Evolutionary conservation across 2,329 filamentous ascomycete genomes (phyloP), one percentile per base, ranked within the genome.

Genomic region (Neurospora sp.): DNA sequence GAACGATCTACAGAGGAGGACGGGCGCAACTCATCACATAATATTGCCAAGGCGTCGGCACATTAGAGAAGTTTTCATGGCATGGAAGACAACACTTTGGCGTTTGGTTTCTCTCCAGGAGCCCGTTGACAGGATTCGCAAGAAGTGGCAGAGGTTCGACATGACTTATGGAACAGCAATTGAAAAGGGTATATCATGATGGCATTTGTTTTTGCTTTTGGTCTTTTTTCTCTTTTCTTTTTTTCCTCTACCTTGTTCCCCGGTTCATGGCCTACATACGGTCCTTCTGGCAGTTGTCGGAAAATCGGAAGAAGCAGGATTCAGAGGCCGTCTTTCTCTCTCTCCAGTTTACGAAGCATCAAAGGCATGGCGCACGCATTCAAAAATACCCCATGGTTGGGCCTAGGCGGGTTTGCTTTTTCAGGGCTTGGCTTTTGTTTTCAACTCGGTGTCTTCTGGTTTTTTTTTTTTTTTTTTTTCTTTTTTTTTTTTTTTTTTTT

Each of bases 21-120:
- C 33, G 52, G 28, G 52, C 13, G 13, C 23, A 36, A 62, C 52
- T 62, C 28, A 58, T 58, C 52, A 38, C 36, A 68, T 46, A 42
- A 62, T 38, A 36, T 39, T 4, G 74, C 74, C 39, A 76, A 42
- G 38, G 71, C 33, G 67, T 71, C 19, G n/a, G 40, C 52, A 67
- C 43, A 42, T 66, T 71, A 62, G 67, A 71, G 38, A 66, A 38
- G 28, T 62, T 33, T 62, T 33, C 11, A 7, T 19, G 68, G 42
- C 11, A 62, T 62, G 52, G 52, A 62, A 36, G 15, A 62, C 52
- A 62, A 36, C 52, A 62, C 7, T 33, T 38, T n/a, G 66, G 66
- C 23, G 66, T 66, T 19, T 67, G 17, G 40, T 38, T 58, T 66
- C 19, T 33, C 42, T 67, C 19, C 42, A 11, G 38, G 66, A 28